These are phyloP conservation scores for Pyrus hybrid DNA, from an alignment of 331 rosid genomes.

Conservation along the genomic window DNA sequence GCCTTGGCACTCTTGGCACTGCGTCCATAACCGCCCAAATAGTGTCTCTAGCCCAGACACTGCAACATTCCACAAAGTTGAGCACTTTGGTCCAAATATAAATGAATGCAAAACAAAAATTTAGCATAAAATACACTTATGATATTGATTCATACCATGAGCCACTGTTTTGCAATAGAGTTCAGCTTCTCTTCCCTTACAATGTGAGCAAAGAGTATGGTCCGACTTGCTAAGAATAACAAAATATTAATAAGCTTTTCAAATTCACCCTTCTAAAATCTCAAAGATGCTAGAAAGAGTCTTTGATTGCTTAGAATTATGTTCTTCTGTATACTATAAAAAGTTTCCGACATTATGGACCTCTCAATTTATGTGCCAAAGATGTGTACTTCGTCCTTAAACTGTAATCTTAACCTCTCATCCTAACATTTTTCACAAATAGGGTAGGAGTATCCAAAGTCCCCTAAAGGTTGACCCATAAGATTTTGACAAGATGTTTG, in stretches of 20 bases:
- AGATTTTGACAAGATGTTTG: background rate
- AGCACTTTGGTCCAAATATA: conserved; percentile 2
- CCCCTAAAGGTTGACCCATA: background rate
- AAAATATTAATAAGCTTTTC: conserved; percentile 4
- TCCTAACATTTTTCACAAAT: background rate
- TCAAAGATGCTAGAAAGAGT: background rate
- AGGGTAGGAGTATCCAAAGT: background rate
- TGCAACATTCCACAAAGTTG: conserved; percentile 27
- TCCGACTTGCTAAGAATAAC: conserved; percentile 41
- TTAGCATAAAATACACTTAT: background rate
- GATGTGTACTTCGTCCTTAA: background rate
- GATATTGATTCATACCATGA: conserved; percentile 44
- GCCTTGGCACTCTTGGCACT: conserved; percentile 99
- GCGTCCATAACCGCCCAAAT: conserved; percentile 93
- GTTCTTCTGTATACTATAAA: background rate
- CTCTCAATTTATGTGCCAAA: background rate
- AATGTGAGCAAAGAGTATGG: conserved; percentile 67
- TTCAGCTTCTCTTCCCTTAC: conserved; percentile 92
- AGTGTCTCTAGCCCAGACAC: conserved; percentile 88
- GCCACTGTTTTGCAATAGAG: conserved; percentile 81
- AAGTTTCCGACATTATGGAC: background rate
- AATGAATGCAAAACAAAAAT: conserved; percentile 6
- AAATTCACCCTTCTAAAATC: background rate
- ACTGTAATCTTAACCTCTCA: background rate
- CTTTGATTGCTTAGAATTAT: background rate